A percentile compares a stretch with the other conserved stretches of the same genome.
Conservation (phyloP, 306 rosid genomes). For the Benincasa hispida region DNA sequence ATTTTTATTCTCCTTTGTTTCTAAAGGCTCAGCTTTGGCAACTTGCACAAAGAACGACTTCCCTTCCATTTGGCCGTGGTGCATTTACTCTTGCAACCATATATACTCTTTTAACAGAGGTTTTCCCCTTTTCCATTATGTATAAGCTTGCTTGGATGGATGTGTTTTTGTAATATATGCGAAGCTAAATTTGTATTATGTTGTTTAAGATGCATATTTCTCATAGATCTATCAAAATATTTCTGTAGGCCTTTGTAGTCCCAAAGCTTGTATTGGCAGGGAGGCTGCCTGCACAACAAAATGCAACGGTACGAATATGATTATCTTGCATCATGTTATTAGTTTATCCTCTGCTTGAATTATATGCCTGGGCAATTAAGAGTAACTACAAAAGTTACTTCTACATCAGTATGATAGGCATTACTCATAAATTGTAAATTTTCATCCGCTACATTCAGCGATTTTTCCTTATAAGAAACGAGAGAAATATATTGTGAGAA, state of each 20-base stretch:
- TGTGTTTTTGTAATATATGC: neutral
- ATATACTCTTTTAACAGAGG: constrained; percentile 95
- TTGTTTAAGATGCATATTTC: neutral
- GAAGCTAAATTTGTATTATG: neutral
- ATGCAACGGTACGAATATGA: constrained; percentile 73
- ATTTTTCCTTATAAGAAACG: neutral
- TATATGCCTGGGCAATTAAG: neutral
- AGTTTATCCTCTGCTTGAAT: neutral
- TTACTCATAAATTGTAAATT: neutral
- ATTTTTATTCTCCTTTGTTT: constrained; percentile 12
- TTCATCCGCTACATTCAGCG: neutral
- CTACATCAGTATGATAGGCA: neutral
- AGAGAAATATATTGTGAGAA: neutral
- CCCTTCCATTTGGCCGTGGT: constrained; percentile 95
- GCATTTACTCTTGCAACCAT: constrained; percentile 95
- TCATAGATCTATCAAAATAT: neutral
- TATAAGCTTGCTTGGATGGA: neutral
- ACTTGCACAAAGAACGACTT: constrained; percentile 90
- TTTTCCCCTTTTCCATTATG: constrained; percentile 10
- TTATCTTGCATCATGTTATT: constrained; percentile 9
- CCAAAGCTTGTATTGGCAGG: constrained; percentile 96
- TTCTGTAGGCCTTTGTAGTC: constrained; percentile 65
- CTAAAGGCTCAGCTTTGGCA: constrained; percentile 88
- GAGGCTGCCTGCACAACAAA: constrained; percentile 94
- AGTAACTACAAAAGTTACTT: neutral